A percentile compares a stretch with the other conserved stretches of the same genome.
These are phyloP conservation scores for Wickerhamomyces sp. DNA, from an alignment of 1,139 yeast species.

Conservation along the genomic window DNA sequence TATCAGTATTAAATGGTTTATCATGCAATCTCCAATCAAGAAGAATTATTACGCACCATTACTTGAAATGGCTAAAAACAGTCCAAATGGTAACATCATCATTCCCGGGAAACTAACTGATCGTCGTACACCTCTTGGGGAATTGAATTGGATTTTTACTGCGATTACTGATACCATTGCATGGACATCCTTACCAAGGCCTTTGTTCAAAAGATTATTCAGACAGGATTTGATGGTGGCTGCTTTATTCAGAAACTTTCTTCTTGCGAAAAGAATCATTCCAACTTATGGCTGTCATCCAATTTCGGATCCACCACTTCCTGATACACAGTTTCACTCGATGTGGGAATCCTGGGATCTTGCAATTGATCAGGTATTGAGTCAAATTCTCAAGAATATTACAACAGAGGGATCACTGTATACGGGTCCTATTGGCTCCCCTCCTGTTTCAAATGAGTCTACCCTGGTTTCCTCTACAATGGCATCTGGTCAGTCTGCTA, in stretches of 20 bases:
- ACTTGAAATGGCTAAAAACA: conserved; percentile 34
- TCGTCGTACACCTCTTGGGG: conserved; percentile 93
- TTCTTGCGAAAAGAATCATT: conserved; percentile 91
- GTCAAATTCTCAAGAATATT: conserved; percentile 48
- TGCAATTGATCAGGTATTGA: conserved; percentile 90
- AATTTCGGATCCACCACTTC: conserved; percentile 87
- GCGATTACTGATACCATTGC: conserved; percentile 98
- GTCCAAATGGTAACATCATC: conserved; percentile 52
- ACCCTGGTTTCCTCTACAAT: background rate
- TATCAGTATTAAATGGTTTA: conserved; percentile 87
- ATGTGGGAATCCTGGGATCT: conserved; percentile 99
- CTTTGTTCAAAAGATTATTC: conserved; percentile 81
- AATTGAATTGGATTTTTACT: conserved; percentile 94
- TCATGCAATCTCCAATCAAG: conserved; percentile 73
- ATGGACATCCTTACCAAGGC: conserved; percentile 89
- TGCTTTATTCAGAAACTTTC: conserved; percentile 86
- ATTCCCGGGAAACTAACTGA: conserved; percentile 92
- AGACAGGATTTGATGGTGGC: conserved; percentile 97
- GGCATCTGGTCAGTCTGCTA: conserved; percentile 4
- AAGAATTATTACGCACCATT: conserved; percentile 55
- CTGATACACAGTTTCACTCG: conserved; percentile 78
- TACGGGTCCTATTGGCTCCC: too few species aligned
- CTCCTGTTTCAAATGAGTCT: background rate
- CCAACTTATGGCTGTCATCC: conserved; percentile 93
- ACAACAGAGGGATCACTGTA: conserved; percentile 24